A percentile compares a stretch with the other conserved stretches of the same genome.
Conservation (phyloP, 768 basidiomycete species). For the Auriscalpium vulgare region DNA sequence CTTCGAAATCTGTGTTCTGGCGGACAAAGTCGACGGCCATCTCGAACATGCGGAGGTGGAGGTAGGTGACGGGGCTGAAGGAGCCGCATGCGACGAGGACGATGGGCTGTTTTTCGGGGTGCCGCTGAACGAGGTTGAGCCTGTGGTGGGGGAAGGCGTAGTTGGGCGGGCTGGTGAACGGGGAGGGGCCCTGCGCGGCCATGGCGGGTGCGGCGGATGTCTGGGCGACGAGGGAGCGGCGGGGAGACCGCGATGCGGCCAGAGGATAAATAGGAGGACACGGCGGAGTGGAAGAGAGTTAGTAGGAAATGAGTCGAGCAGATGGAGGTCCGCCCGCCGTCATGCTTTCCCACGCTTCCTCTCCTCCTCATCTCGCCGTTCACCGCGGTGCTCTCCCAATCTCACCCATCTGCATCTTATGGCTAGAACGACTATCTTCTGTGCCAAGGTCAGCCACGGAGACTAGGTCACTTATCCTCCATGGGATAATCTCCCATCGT, state of each 20-base stretch:
- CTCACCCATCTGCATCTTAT: too few relatives aligned
- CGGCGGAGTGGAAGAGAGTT: not conserved
- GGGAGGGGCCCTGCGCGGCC: not conserved
- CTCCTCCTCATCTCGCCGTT: too few relatives aligned
- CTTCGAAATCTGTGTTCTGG: constrained; percentile 87
- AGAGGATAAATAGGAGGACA: not conserved
- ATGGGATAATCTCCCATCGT: too few relatives aligned
- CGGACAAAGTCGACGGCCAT: constrained; percentile 97
- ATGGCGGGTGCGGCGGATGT: not conserved
- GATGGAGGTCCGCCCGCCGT: too few relatives aligned
- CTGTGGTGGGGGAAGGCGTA: constrained; percentile 66
- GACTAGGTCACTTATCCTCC: too few relatives aligned
- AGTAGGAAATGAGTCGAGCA: too few relatives aligned
- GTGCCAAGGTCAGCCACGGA: too few relatives aligned
- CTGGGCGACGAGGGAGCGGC: not conserved
- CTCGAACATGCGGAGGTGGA: constrained; percentile 98
- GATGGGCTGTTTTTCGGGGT: constrained; percentile 70
- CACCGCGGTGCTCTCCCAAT: too few relatives aligned
- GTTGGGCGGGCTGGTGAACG: constrained; percentile 55
- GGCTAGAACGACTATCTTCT: too few relatives aligned
- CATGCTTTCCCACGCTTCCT: too few relatives aligned
- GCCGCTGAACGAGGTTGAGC: constrained; percentile 46
- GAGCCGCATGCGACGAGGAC: constrained; percentile 96
- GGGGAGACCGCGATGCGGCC: not conserved
- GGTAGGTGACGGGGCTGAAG: constrained; percentile 96